These are phyloP conservation scores for Lactarius psammicola DNA, from an alignment of 768 basidiomycete species.

Conservation along the genomic window DNA sequence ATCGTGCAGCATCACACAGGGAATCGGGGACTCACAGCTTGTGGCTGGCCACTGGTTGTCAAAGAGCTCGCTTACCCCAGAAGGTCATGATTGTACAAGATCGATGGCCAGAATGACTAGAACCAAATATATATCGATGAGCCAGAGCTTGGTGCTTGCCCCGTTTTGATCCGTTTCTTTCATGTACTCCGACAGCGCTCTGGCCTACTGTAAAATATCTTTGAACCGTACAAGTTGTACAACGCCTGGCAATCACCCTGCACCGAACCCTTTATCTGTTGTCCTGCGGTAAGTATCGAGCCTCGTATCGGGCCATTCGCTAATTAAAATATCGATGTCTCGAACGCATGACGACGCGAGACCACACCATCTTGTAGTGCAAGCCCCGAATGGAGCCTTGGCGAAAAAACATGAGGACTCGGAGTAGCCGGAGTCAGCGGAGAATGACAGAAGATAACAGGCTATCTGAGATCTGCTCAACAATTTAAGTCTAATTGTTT, in stretches of 20 bases:
- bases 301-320: neutral
- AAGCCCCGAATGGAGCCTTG: neutral
- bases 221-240: neutral
- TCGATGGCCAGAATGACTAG: too few relatives aligned
- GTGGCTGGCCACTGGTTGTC: neutral
- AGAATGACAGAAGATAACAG: too few relatives aligned
- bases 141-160: neutral
- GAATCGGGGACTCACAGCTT: neutral
- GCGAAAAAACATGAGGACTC: too few relatives aligned
- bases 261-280: neutral
- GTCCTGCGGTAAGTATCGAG: neutral
- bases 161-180: neutral
- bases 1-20: neutral
- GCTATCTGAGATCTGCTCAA: too few relatives aligned
- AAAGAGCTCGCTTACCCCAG: too few relatives aligned
- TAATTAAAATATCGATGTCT: neutral
- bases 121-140: too few relatives aligned
- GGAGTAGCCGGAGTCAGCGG: too few relatives aligned
- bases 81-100: neutral
- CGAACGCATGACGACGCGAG: neutral
- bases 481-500: too few relatives aligned
- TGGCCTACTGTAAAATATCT: neutral
- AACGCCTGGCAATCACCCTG: neutral
- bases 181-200: neutral
- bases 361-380: neutral